Evolutionary conservation across 75 land plant genomes (phyloP).

Genomic region (Pinus tabuliformis): DNA sequence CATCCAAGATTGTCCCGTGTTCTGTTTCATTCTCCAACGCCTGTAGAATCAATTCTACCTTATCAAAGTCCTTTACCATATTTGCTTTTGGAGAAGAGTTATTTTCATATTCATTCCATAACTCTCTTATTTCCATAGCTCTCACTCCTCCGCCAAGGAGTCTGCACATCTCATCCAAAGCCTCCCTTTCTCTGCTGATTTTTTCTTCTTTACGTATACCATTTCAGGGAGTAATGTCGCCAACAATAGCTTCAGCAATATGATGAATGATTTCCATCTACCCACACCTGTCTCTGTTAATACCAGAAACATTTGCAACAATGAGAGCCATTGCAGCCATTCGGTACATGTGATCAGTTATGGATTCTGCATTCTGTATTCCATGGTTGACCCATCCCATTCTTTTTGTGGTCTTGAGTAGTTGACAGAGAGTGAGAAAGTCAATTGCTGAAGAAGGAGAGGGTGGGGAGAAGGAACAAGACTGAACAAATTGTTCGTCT

Average conservation of each 20-base stretch:
- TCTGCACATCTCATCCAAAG: slow-evolving; percentile 84
- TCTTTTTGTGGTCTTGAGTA: too few species aligned
- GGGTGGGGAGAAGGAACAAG: slow-evolving; percentile 26
- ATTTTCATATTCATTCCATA: slow-evolving; percentile 90
- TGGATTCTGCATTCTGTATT: too few species aligned
- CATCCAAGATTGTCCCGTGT: too few species aligned
- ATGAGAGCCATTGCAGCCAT: too few species aligned
- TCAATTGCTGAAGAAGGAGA: slow-evolving; percentile 51
- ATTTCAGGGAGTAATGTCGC: slow-evolving; percentile 95
- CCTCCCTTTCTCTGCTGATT: slow-evolving; percentile 73
- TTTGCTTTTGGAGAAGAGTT: slow-evolving; percentile 84
- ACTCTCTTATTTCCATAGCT: slow-evolving; percentile 84
- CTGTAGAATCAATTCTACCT: slow-evolving; percentile 98
- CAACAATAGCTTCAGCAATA: slow-evolving; percentile 99
- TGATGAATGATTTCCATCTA: too few species aligned
- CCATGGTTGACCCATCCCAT: too few species aligned
- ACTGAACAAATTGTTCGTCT: neutral
- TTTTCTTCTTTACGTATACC: slow-evolving; percentile 90
- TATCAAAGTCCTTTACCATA: slow-evolving; percentile 94
- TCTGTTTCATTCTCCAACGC: slow-evolving; percentile 92
- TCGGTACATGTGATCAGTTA: too few species aligned
- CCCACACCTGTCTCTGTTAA: too few species aligned
- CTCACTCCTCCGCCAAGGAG: slow-evolving; percentile 78
- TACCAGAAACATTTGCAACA: too few species aligned
- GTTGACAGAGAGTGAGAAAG: slow-evolving; percentile 84